Evolutionary conservation across 1,284 basidiomycete genomes (phyloP), one percentile per base, ranked within the genome.

Genomic region (Boletus semigastroideus): DNA sequence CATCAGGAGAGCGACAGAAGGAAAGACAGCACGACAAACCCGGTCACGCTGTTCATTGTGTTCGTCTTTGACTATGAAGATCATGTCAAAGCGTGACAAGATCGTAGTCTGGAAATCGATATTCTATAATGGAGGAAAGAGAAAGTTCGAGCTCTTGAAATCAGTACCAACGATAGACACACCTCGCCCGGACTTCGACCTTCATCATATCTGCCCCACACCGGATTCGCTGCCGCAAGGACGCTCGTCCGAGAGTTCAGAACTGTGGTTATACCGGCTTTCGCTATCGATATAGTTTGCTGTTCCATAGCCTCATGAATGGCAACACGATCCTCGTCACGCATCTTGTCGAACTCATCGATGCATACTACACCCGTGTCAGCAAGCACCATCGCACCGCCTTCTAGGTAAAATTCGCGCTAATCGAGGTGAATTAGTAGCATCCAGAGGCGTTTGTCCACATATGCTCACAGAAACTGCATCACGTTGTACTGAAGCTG

Each of bases 221-320:
- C 94, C 1, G 97, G 97, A 74, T 99, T 99, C 11, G 97, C 97
- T 4, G 97, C 97, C 1, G 97, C 97, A 27, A 99, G 80, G 8
- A 99, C 96, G 56, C 92, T 94, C 0, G 97, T 98, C 43, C 97
- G 78, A 2, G 94, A 96, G 73, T 99, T 99, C 37, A 99, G 78
- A 22, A 98, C 94, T 0, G 97, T 99, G 0, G 97, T 99, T 59
- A 99, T 99, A 59, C 97, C 97, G 3, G 97, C 97, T 72, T 99
- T 99, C 33, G 96, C 96, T 60, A 99, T 98, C 3, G 97, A 99
- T 61, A 99, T 99, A 0, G 96, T 99, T 70, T 99, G 96, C 68
- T 99, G 96, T 67, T 99, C 96, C 96, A 99, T 99, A 16, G 96
- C 97, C 74, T 99, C 97, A 74, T 99, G 97, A 56, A 99, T 99